These are phyloP conservation scores for Lichtheimia ramosa DNA, from an alignment of 371 early-diverging fungal species.

Conservation along the genomic window DNA sequence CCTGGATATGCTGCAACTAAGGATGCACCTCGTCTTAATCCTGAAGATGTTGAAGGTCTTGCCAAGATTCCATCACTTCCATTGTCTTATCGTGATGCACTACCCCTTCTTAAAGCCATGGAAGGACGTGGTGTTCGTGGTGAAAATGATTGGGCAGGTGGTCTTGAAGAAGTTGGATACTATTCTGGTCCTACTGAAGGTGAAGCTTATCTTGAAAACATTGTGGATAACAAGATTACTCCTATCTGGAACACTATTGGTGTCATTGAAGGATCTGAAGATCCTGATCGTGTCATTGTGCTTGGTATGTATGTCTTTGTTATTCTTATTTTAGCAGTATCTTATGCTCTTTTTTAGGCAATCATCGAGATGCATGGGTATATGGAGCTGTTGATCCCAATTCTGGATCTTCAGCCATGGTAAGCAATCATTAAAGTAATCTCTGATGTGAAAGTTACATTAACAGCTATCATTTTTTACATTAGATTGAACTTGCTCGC, in stretches of 20 bases:
- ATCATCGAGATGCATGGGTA: slow-evolving; percentile 72
- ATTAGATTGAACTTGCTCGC: slow-evolving; percentile 48
- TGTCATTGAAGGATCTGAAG: slow-evolving; percentile 56
- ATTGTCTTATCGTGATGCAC: slow-evolving; percentile 65
- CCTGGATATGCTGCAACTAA: slow-evolving; percentile 60
- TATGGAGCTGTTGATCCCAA: slow-evolving; percentile 69
- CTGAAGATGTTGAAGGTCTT: slow-evolving; percentile 46
- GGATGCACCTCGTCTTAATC: slow-evolving; percentile 51
- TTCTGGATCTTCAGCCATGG: slow-evolving; percentile 63
- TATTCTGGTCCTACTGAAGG: slow-evolving; percentile 58
- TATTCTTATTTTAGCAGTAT: background rate
- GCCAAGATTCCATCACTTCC: slow-evolving; percentile 68
- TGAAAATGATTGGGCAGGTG: slow-evolving; percentile 47
- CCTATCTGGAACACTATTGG: slow-evolving; percentile 70
- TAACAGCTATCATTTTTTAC: background rate
- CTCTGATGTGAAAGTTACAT: background rate
- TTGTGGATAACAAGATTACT: slow-evolving; percentile 52
- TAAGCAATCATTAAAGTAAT: slow-evolving; percentile 10
- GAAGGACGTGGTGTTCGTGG: slow-evolving; percentile 44
- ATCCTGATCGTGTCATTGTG: slow-evolving; percentile 57
- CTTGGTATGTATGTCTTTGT: slow-evolving; percentile 37
- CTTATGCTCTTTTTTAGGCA: slow-evolving; percentile 27
- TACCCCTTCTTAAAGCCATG: slow-evolving; percentile 53
- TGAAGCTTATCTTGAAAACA: slow-evolving; percentile 52
- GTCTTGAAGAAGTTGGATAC: slow-evolving; percentile 47